A percentile compares a stretch with the other conserved stretches of the same genome.
These are phyloP conservation scores for Acanthamoeba royreba DNA, from an alignment of 208 protist genomes.

Conservation along the genomic window DNA sequence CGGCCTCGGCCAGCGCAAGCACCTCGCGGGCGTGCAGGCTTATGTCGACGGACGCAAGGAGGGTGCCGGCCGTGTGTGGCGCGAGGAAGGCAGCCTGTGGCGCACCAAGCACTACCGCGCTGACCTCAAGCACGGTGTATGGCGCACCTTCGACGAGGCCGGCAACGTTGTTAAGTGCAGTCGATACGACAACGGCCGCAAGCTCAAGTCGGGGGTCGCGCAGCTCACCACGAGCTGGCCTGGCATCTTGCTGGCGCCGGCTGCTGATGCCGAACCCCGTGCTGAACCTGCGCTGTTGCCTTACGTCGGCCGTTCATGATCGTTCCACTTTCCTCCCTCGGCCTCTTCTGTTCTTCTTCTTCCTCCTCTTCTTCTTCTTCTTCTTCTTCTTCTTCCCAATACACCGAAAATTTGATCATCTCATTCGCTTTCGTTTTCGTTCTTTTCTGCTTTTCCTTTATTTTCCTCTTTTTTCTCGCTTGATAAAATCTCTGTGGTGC, in stretches of 20 bases:
- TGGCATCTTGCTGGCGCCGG: not conserved
- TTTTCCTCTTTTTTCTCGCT: no score
- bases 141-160: not conserved
- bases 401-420: no score
- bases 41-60: constrained; percentile 5
- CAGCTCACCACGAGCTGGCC: not conserved
- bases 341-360: not conserved
- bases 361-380: no score
- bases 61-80: not conserved
- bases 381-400: no score
- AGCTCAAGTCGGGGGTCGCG: not conserved
- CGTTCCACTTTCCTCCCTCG: not conserved
- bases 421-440: no score
- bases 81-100: not conserved
- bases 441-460: no score
- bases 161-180: not conserved
- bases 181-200: not conserved
- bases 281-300: no score
- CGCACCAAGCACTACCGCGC: not conserved
- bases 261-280: no score
- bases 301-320: not conserved
- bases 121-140: constrained; percentile 1
- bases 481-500: not conserved
- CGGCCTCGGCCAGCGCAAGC: no score
- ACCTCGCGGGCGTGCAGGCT: not conserved